phyloP scores from a whole-genome alignment of 345 rosid genomes.

The Corymbia maculata region DNA sequence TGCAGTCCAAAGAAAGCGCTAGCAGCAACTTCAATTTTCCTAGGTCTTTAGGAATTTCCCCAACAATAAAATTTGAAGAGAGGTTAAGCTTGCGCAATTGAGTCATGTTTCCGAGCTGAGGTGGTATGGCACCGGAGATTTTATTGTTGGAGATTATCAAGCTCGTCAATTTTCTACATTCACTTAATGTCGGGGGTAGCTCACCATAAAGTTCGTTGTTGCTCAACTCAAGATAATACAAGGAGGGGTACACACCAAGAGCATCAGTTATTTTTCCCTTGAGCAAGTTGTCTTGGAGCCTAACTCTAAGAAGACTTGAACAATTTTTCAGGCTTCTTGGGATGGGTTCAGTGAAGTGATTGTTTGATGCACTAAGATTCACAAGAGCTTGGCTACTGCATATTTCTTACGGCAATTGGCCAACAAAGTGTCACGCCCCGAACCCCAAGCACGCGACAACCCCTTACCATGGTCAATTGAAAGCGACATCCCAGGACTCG shows the following conservation, averaged over 20 bases:
- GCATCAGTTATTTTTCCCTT: not conserved
- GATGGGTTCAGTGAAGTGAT: not conserved
- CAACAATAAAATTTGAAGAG: not conserved
- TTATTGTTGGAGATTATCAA: not conserved
- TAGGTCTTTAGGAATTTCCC: slow-evolving; percentile 1
- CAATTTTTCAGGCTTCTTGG: slow-evolving; percentile 11
- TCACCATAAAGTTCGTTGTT: not conserved
- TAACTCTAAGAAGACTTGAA: not conserved
- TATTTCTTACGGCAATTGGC: not conserved
- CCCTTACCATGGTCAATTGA: too few relatives aligned
- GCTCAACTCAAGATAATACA: not conserved
- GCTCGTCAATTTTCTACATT: not conserved
- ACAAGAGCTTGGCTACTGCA: not conserved
- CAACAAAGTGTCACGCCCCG: too few relatives aligned
- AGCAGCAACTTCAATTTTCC: slow-evolving; percentile 2
- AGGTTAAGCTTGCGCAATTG: not conserved
- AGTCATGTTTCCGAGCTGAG: not conserved
- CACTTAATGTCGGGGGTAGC: not conserved
- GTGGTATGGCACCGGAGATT: not conserved
- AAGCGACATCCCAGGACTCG: too few relatives aligned
- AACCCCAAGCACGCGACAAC: too few relatives aligned
- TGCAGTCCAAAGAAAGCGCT: not conserved
- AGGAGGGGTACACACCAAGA: not conserved
- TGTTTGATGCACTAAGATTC: not conserved
- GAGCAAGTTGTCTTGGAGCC: not conserved